Conservation (phyloP, 768 basidiomycete genomes). For the Phlebiopsis flavidoalba region DNA sequence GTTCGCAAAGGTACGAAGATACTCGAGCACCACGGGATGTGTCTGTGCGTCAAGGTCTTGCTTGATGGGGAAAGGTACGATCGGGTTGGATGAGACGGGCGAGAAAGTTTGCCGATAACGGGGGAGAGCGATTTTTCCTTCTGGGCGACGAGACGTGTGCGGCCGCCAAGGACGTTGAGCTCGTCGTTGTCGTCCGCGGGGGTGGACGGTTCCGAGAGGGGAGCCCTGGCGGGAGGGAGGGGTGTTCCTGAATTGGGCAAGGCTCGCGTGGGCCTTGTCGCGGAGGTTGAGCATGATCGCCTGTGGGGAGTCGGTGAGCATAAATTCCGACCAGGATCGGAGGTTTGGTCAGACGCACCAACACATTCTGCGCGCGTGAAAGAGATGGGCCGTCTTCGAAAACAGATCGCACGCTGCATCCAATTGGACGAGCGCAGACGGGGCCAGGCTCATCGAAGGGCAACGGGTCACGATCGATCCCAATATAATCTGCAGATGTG, state of each 20-base stretch:
- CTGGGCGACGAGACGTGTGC: constrained; percentile 54
- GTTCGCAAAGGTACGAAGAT: constrained; percentile 55
- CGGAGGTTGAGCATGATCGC: constrained; percentile 53
- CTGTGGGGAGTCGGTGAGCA: constrained; percentile 25
- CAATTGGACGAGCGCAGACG: constrained; percentile 59
- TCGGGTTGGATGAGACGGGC: constrained; percentile 65
- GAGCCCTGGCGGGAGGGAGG: constrained; percentile 29
- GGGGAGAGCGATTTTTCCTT: constrained; percentile 32
- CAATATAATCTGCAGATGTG: constrained; percentile 49
- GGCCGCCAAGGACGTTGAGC: constrained; percentile 53
- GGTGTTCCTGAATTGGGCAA: constrained; percentile 30
- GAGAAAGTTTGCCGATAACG: constrained; percentile 50
- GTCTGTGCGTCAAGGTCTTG: constrained; percentile 44
- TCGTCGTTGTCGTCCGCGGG: constrained; percentile 61
- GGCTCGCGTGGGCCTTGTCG: constrained; percentile 40
- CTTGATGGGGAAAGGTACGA: constrained; percentile 65
- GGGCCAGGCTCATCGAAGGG: constrained; percentile 61
- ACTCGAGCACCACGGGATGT: constrained; percentile 63
- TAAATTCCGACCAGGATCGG: constrained; percentile 12
- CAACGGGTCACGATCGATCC: constrained; percentile 64
- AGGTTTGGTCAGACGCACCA: constrained; percentile 35
- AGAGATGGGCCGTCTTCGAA: constrained; percentile 44
- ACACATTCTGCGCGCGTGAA: constrained; percentile 53
- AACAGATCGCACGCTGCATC: constrained; percentile 61
- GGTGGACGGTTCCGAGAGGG: constrained; percentile 32